Conservation (phyloP, 257 asterid species). For the Avicennia marina region DNA sequence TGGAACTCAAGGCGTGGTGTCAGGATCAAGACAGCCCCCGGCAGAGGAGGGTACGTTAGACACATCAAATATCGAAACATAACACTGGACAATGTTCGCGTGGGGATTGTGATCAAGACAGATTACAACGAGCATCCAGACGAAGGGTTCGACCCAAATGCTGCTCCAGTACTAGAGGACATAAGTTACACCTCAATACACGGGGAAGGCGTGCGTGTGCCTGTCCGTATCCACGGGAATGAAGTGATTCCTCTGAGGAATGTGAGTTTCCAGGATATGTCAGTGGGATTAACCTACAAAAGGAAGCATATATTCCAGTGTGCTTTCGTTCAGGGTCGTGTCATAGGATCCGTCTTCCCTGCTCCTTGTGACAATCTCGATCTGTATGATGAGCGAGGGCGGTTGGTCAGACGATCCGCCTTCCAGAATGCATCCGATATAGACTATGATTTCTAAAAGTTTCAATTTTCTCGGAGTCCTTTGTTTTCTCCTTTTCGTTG, state of each 20-base stretch:
- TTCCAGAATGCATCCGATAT: conserved; percentile 68
- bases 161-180: conserved; percentile 63
- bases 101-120: conserved; percentile 93
- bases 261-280: conserved; percentile 66
- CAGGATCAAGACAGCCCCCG: conserved; percentile 91
- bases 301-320: conserved; percentile 92
- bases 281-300: conserved; percentile 71
- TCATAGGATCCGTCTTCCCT: conserved; percentile 71
- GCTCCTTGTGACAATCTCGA: conserved; percentile 85
- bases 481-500: background rate
- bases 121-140: conserved; percentile 96
- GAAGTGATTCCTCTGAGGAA: conserved; percentile 63
- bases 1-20: conserved; percentile 97
- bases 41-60: conserved; percentile 85
- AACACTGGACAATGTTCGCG: conserved; percentile 77
- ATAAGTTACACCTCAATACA: conserved; percentile 64
- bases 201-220: conserved; percentile 92
- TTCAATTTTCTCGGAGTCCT: background rate
- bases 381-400: conserved; percentile 64
- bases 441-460: conserved; percentile 73
- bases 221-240: conserved; percentile 83
- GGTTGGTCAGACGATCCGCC: conserved; percentile 41
- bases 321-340: conserved; percentile 76
- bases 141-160: conserved; percentile 59
- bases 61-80: conserved; percentile 54